These are phyloP conservation scores for Plasmodium ovale DNA, from an alignment of 169 alveolate species.

Conservation along the genomic window DNA sequence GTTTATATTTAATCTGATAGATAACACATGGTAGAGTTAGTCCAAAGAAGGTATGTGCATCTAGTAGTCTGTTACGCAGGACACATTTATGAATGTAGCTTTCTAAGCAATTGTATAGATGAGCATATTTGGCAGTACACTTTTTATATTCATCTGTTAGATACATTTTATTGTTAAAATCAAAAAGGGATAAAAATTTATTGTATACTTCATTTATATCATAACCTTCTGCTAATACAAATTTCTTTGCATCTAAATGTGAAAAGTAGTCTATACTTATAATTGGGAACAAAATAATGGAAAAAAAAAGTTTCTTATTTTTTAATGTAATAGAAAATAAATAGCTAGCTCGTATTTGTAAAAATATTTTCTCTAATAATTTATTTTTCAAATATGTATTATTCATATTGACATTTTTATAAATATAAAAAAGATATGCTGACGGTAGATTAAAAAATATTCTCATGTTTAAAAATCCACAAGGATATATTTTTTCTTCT, in stretches of 20 bases:
- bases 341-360: conserved; percentile 59
- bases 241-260: conserved; percentile 50
- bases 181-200: conserved; percentile 40
- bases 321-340: conserved; percentile 65
- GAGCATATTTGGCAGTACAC: conserved; percentile 10
- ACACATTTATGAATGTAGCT: conserved; percentile 39
- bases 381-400: conserved; percentile 18
- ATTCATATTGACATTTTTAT: conserved; percentile 30
- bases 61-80: conserved; percentile 31
- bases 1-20: conserved; percentile 57
- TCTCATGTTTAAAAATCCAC: conserved; percentile 80
- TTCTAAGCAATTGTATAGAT: conserved; percentile 20
- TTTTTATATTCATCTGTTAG: conserved; percentile 30
- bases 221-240: conserved; percentile 64
- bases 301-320: conserved; percentile 23
- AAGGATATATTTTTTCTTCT: conserved; percentile 76
- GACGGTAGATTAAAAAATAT: conserved; percentile 78
- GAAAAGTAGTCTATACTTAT: conserved; percentile 60
- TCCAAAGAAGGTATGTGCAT: conserved; percentile 59
- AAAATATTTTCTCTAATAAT: conserved; percentile 41
- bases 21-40: conserved; percentile 67
- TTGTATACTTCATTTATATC: conserved; percentile 34
- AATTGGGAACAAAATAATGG: conserved; percentile 52
- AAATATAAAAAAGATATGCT: conserved; percentile 10
- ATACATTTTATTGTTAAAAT: background rate